A percentile compares a stretch with the other conserved stretches of the same genome.
Evolutionary conservation across 164 flowering plant species (phyloP).

Genomic region (Aristolochia contorta): DNA sequence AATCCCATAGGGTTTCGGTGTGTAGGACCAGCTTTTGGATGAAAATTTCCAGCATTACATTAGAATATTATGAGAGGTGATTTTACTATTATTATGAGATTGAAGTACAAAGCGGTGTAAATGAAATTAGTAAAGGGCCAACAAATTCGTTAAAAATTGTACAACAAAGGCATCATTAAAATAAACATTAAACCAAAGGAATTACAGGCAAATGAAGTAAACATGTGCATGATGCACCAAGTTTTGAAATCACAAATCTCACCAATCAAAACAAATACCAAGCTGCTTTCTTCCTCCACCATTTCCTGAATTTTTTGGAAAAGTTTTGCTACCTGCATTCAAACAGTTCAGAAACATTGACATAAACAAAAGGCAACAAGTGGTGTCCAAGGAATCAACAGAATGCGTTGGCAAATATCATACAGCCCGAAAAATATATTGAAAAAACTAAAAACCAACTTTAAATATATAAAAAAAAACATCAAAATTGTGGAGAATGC

Average conservation of each 20-base stretch:
- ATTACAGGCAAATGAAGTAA: no score
- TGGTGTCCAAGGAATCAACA: not conserved
- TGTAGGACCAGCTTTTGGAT: no score
- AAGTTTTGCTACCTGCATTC: slow-evolving; percentile 78
- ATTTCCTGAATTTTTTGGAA: slow-evolving; percentile 97
- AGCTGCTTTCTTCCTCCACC: slow-evolving; percentile 94
- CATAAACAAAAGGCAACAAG: not conserved
- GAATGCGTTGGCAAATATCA: no score
- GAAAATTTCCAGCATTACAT: no score
- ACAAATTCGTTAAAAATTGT: no score
- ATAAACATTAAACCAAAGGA: no score
- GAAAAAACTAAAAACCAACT: not conserved
- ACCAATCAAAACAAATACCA: slow-evolving; percentile 99
- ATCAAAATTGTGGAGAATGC: not conserved
- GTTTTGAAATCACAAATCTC: slow-evolving; percentile 24
- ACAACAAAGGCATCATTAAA: no score
- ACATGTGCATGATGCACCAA: not conserved
- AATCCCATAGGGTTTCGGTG: no score
- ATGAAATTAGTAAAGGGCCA: no score
- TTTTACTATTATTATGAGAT: no score
- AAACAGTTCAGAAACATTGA: not conserved
- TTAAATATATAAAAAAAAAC: not conserved
- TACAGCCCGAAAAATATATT: not conserved
- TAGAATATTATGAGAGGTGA: no score
- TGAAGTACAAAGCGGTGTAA: no score